phyloP scores from a whole-genome alignment of 768 basidiomycete genomes.

The Lactifluus hygrophoroides region DNA sequence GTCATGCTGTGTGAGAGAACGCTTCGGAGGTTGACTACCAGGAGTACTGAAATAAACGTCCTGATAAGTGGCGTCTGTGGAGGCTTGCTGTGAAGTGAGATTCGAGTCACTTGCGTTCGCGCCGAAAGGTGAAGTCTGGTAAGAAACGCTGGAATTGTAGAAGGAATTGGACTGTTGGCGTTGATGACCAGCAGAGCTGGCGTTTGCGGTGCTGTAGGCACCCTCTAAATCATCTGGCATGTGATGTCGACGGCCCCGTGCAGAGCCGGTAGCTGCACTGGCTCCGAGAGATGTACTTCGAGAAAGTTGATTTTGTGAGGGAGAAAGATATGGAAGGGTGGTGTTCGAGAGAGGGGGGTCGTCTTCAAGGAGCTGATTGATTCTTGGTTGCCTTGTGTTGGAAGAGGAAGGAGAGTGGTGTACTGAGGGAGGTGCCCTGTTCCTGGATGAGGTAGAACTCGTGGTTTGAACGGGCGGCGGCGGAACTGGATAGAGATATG shows the following conservation, averaged over 20 bases:
- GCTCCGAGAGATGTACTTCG: conserved; percentile 58
- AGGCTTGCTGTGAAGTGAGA: conserved; percentile 28
- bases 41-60: conserved; percentile 58
- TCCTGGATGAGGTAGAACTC: conserved; percentile 27
- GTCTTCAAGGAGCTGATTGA: conserved; percentile 59
- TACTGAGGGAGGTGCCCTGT: conserved; percentile 37
- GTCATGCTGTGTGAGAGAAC: conserved; percentile 47
- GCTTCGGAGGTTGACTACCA: conserved; percentile 42
- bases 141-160: conserved; percentile 50
- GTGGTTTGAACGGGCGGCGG: conserved; percentile 46
- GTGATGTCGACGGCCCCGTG: conserved; percentile 56
- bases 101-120: conserved; percentile 23
- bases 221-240: conserved; percentile 61
- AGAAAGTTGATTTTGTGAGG: conserved; percentile 44
- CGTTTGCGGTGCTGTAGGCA: conserved; percentile 35
- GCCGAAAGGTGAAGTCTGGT: conserved; percentile 43
- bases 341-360: conserved; percentile 34
- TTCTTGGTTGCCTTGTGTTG: conserved; percentile 46
- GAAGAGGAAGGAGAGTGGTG: conserved; percentile 40
- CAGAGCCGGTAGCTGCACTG: conserved; percentile 30
- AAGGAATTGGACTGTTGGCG: conserved; percentile 34
- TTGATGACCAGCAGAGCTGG: conserved; percentile 32
- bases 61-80: conserved; percentile 36
- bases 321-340: conserved; percentile 44
- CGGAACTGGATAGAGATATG: conserved; percentile 42